Evolutionary conservation across 2,329 filamentous ascomycete genomes (phyloP), one percentile per base, ranked within the genome.

Genomic region (Fusarium praegraminearum): DNA sequence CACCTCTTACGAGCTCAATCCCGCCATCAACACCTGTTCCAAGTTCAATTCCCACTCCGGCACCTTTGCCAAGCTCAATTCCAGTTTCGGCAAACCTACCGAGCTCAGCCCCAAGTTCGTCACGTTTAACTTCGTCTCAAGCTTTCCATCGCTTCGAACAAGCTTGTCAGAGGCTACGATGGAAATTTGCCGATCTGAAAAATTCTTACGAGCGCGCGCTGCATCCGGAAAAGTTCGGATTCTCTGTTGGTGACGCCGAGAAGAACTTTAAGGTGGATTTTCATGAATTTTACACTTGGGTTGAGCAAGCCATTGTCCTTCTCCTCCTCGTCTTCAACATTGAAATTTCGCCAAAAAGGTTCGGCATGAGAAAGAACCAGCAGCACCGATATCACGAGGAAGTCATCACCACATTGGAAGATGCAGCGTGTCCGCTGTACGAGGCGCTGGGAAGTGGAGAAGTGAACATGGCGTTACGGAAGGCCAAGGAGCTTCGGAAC

Each of bases 191-290:
- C 15, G 88, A 88, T 69, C 81, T 91, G 33, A 83, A 84, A n/a
- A 77, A 80, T 53, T 87, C 83, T 3, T 90, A 90, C 73, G 77
- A 77, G n/a, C 80, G 82, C 3, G 87, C 88, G 0, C 80, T 80
- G 26, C 76, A 79, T 36, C 80, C 81, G 8, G 60, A 76, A 2
- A 73, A 76, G 2, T 76, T 72, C 35, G 78, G 75, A 41, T 80
- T 83, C 45, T 72, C 78, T 0, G 72, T 75, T 22, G 76, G 77
- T 7, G 84, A 87, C 67, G 86, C 86, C 0, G 88, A 90, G 77
- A 83, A 87, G 18, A 92, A 92, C 84, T 93, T 93, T 82, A 93
- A 93, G 77, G 84, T 93, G 10, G 91, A 93, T 74, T 93, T 93
- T 67, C 89, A 91, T 78, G 91, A 93, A 74, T 93, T 90, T 77